Base-by-base conservation (phyloP, 164 flowering plant species). In the Chloranthus sessilifolius region DNA sequence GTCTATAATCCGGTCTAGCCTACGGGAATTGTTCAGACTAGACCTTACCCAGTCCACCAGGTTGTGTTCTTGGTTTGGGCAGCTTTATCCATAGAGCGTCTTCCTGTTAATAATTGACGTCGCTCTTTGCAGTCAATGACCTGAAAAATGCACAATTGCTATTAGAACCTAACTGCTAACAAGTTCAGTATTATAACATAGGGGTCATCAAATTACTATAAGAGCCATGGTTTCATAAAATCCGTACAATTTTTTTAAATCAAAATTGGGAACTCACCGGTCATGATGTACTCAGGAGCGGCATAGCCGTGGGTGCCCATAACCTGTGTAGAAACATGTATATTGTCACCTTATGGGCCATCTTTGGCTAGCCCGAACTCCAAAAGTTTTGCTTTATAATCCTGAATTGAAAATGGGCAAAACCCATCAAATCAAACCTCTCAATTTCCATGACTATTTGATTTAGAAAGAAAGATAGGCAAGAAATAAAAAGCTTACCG, bases 251-350 rank as follows among this genome's bases (percentile, higher is more conserved):
- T n/a, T n/a, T n/a, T n/a, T n/a, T n/a, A n/a, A n/a, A n/a, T n/a
- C n/a, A n/a, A n/a, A n/a, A n/a, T n/a, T 5, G 42, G 10, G 52
- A 11, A n/a, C 28, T 47, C 59, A 76, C 94, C 94, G 16, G 92
- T 80, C 74, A 61, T 75, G 30, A 88, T 45, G 39, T 88, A 91
- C 35, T 91, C 98, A 0, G 96, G 98, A 4, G 98, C 98, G 9
- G 90, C 95, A 24, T 91, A 91, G 52, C 98, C 98, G 4, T 81
- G 70, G 0, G 98, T 91, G 10, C 98, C 98, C 92, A 91, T 82
- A 5, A 91, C 75, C 1, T 88, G 67, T 0, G 96, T 83, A 1
- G 92, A 61, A 3, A 88, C 73, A 54, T 85, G 89, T 0, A 83
- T 76, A 0, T 88, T 66, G 24, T 81, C 90, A 21, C 80, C 96